Evolutionary conservation across 192 early-diverging fungal species (phyloP).

Genomic region (Backusella australiensis): DNA sequence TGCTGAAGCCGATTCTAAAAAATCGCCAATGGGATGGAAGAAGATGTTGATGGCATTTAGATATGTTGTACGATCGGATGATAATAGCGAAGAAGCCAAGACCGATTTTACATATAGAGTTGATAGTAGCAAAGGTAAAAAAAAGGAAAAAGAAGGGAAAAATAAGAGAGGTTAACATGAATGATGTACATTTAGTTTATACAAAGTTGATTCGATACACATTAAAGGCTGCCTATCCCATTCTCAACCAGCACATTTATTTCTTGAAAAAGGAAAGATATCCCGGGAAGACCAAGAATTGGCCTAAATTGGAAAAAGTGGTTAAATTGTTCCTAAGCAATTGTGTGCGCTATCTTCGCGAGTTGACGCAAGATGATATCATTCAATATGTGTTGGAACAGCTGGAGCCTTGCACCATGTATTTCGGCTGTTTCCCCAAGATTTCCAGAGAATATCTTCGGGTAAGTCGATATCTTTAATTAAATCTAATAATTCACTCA

Average conservation of each 20-base stretch:
- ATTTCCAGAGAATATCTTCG: slow-evolving; percentile 76
- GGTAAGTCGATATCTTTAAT: slow-evolving; percentile 30
- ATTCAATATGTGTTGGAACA: slow-evolving; percentile 79
- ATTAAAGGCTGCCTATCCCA: slow-evolving; percentile 63
- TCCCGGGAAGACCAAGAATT: slow-evolving; percentile 16
- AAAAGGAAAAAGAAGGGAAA: no score
- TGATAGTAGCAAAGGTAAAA: slow-evolving; percentile 48
- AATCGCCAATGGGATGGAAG: slow-evolving; percentile 72
- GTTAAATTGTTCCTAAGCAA: slow-evolving; percentile 78
- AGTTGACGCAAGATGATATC: slow-evolving; percentile 80
- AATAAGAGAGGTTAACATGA: no score
- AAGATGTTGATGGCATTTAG: slow-evolving; percentile 83
- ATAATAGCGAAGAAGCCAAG: slow-evolving; percentile 43
- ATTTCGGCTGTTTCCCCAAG: slow-evolving; percentile 84
- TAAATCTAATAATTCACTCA: neutral
- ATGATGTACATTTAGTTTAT: slow-evolving; percentile 50
- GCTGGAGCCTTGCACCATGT: slow-evolving; percentile 65
- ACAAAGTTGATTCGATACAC: slow-evolving; percentile 75
- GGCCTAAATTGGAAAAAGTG: slow-evolving; percentile 55
- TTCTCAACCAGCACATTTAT: slow-evolving; percentile 70
- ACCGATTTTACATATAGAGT: slow-evolving; percentile 64
- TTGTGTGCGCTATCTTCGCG: slow-evolving; percentile 67
- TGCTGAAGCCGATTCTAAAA: slow-evolving; percentile 44
- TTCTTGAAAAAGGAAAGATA: slow-evolving; percentile 29
- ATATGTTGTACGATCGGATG: slow-evolving; percentile 71